phyloP scores from a whole-genome alignment of 1,284 basidiomycete genomes.

The Cutaneotrichosporon curvatum region DNA sequence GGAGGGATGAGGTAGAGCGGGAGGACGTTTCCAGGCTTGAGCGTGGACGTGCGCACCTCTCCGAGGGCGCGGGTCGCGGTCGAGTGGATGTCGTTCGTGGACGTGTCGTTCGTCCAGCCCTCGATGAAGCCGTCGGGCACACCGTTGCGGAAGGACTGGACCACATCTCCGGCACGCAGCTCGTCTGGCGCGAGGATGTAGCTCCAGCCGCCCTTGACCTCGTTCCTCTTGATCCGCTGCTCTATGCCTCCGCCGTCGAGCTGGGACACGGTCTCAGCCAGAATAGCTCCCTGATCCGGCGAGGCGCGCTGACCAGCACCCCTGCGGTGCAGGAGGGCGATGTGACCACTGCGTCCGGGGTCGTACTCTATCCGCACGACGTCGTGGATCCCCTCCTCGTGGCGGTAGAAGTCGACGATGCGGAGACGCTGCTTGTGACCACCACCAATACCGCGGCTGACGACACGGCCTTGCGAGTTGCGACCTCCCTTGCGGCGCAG shows the following conservation, averaged over 20 bases:
- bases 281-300: conserved; percentile 21
- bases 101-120: conserved; percentile 50
- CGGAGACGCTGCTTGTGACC: conserved; percentile 84
- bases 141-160: conserved; percentile 78
- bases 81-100: conserved; percentile 50
- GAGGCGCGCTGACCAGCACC: conserved; percentile 22
- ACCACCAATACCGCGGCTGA: conserved; percentile 82
- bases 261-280: conserved; percentile 24
- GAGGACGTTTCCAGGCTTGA: conserved; percentile 89
- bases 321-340: conserved; percentile 62
- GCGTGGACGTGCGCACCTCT: conserved; percentile 72
- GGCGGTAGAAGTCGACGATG: conserved; percentile 76
- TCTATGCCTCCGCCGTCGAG: conserved; percentile 9
- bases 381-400: conserved; percentile 69
- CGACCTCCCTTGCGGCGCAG: conserved; percentile 80
- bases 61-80: conserved; percentile 57
- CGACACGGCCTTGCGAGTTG: conserved; percentile 72
- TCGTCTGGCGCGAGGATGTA: conserved; percentile 92
- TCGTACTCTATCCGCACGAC: conserved; percentile 96
- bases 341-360: conserved; percentile 86
- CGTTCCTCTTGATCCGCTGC: conserved; percentile 20
- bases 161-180: conserved; percentile 76
- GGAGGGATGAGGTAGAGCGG: conserved; percentile 85
- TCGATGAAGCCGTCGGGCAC: conserved; percentile 69
- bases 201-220: conserved; percentile 50